Base-by-base conservation (phyloP, 495 filamentous ascomycete species). In the Lasiosphaeria ovina region DNA sequence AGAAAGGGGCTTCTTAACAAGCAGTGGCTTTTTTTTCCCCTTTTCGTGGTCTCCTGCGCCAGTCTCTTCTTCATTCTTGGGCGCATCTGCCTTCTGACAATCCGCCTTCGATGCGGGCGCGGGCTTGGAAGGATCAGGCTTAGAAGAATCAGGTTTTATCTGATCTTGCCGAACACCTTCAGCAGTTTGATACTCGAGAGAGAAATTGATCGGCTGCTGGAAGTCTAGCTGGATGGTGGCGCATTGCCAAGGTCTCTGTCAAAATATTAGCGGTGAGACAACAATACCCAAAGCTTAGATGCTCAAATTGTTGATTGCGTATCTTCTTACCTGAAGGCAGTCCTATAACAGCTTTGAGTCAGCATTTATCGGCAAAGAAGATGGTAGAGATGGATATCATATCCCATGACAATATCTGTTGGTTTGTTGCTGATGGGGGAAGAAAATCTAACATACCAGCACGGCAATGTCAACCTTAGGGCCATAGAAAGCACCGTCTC, bases 141-240 rank as follows among this genome's bases (percentile, higher is more conserved):
- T 63, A 31, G 60, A 54, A 55, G 63, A 61, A 55, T 69, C 62
- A 57, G 54, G 61, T 40, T 67, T 59, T 14, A 67, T 42, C 72
- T 73, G 52, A 5, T 69, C 68, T 49, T 69, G 67, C 59, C 71
- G 69, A 32, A 72, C 75, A 16, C 71, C 70, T 57, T 78, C 95
- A 84, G 53, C 97, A 78, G 66, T 74, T 66, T 71, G 64, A 55
- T 71, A 76, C 59, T 69, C 69, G n/a, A 74, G 71, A 52, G 68
- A 74, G 65, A 74, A 74, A 58, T 69, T 88, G 65, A 90, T 78
- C 0, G 93, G 92, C 6, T 93, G 89, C 70, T 96, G 91, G 76
- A 98, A 98, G 68, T 98, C 94, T 34, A 98, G 85, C 72, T 98
- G 94, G 63, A 98, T 98, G 9, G 95, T 98, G 55, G 94, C 94